Evolutionary conservation across 1,284 basidiomycete genomes (phyloP), one percentile per base, ranked within the genome.

Genomic region (Tylopilus sp.): DNA sequence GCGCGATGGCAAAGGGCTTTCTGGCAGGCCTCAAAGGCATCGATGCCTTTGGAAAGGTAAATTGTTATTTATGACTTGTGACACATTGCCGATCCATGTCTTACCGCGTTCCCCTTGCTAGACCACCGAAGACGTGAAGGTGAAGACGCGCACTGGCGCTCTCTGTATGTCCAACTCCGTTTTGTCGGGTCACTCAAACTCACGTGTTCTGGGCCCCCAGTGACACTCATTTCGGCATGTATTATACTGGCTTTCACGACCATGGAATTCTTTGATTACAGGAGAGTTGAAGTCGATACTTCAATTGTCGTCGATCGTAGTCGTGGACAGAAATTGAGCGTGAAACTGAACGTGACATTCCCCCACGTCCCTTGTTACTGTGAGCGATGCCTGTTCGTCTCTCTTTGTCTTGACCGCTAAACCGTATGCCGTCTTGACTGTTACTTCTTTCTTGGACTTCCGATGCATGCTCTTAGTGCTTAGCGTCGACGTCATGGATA

Each of bases 91-190:
- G 35, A 26, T 38, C 19, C 16, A 26, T 18, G 30, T 35, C 54
- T 65, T 38, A 56, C 49, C 11, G 44, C 41, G 48, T 44, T 34
- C 38, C 33, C 43, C 35, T 31, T 54, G 3, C 56, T 64, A 96
- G 95, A 97, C 94, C 31, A 92, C 91, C 71, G 94, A 97, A 66
- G 94, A 97, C 78, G 94, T 97, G 56, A 97, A 97, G 74, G 90
- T 97, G 73, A 93, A 93, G 76, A 97, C 95, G 35, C 82, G 90
- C 55, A 94, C 91, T 34, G 93, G 93, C 58, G 93, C 92, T 60
- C 75, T 96, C 60, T 77, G 92, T 95, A 62, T 70, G 89, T 76
- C 40, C 12, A 35, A 21, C 18, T 19, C 19, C 10, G 1, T 45
- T 37, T 51, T 25, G n/a, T 35, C 29, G 9, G 41, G 25, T 29